Base-by-base conservation (phyloP, 2,329 filamentous ascomycete genomes). In the Cladosporium sp. region DNA sequence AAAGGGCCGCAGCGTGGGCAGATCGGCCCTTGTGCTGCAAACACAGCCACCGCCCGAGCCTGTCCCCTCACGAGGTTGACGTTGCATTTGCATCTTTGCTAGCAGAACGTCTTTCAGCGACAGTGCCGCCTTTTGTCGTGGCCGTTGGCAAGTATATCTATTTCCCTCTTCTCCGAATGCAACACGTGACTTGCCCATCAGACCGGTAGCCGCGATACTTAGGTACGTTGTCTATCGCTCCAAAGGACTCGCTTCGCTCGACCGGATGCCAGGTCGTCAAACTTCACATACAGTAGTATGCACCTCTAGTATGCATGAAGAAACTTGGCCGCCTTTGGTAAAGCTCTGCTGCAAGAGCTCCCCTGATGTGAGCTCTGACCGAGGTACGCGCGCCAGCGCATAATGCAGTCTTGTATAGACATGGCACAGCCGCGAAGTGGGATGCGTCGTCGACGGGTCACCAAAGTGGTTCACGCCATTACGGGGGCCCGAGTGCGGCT, bases 41-140 rank as follows among this genome's bases (percentile, higher is more conserved):
- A 50, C 47, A 50, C 47, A 50, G 47, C 47, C 47, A 50, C 47
- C 47, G 30, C 47, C 30, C 47, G 47, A 50, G 47, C 30, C 30
- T 25, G 28, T 50, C 30, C 47, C 30, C 47, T 47, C 43, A 17
- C 43, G 28, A 22, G 17, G 43, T 20, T 20, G 43, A 8, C 28
- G 43, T 47, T 47, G 25, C 43, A 47, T 47, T 47, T 47, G 25
- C 43, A 47, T 30, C 43, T 22, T 5, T 17, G 15, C 43, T 34
- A 34, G 30, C 30, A 34, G 11, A 34, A 34, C 25, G 25, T 25
- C 25, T 25, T 25, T 25, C 25, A 25, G 25, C 25, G n/a, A 45
- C 14, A 15, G 15, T 9, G 9, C 5, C 5, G 28, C 28, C 28
- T 28, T 6, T 28, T 45, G 12, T 45, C 14, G 19, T 25, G 25